Evolutionary conservation across 2,329 filamentous ascomycete species (phyloP).

Genomic region (Ophiostoma tasmaniense): DNA sequence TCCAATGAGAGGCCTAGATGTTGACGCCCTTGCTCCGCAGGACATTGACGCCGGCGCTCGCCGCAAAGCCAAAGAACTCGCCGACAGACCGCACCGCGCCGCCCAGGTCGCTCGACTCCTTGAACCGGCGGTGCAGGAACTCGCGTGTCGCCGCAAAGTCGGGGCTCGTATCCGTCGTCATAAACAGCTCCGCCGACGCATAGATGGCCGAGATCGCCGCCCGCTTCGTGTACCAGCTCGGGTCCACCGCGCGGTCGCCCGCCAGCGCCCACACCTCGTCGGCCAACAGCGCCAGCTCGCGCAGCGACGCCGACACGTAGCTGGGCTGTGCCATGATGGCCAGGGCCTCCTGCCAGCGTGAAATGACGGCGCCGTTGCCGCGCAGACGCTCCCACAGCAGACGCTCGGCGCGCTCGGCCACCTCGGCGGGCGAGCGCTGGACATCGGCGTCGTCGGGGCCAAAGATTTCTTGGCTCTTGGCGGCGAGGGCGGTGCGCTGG

Average conservation of each 20-base stretch:
- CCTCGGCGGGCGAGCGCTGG: slow-evolving; percentile 25
- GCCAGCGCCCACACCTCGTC: slow-evolving; percentile 90
- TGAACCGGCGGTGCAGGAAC: slow-evolving; percentile 68
- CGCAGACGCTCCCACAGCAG: slow-evolving; percentile 69
- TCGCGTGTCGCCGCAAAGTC: slow-evolving; percentile 68
- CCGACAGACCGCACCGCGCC: slow-evolving; percentile 54
- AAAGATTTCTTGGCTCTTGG: slow-evolving; percentile 34
- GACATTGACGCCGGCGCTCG: slow-evolving; percentile 67
- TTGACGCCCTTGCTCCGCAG: slow-evolving; percentile 79
- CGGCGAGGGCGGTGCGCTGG: slow-evolving; percentile 53
- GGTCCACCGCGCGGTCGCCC: slow-evolving; percentile 73
- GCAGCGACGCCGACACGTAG: slow-evolving; percentile 65
- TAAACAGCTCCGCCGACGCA: slow-evolving; percentile 77
- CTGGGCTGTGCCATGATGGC: slow-evolving; percentile 81
- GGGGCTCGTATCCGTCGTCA: slow-evolving; percentile 75
- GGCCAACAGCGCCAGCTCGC: slow-evolving; percentile 71
- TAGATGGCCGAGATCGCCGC: slow-evolving; percentile 49
- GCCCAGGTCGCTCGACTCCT: slow-evolving; percentile 58
- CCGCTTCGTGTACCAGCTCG: slow-evolving; percentile 72
- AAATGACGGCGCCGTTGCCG: slow-evolving; percentile 63
- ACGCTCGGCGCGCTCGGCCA: slow-evolving; percentile 57
- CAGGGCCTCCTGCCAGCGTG: slow-evolving; percentile 83
- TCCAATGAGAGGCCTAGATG: slow-evolving; percentile 43
- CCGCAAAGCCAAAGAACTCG: slow-evolving; percentile 77
- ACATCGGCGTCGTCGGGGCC: slow-evolving; percentile 10